Evolutionary conservation across 768 basidiomycete genomes (phyloP).

Genomic region (Paxillus ammoniavirescens): DNA sequence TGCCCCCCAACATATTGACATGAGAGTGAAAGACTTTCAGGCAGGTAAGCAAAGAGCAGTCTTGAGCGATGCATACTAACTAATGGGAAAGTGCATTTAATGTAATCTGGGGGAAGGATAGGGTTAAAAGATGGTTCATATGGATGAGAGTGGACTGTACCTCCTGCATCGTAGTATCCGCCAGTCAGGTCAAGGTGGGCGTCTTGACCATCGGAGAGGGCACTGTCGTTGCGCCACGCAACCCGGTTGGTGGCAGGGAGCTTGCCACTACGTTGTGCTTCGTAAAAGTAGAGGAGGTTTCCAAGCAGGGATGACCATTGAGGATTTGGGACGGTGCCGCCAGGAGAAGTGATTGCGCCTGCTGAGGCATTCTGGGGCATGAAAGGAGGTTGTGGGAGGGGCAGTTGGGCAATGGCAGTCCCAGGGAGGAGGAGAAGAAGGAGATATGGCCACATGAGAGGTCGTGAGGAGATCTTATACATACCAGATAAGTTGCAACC

Average conservation of each 20-base stretch:
- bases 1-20: conserved; percentile 90
- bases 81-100: conserved; percentile 85
- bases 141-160: conserved; percentile 37
- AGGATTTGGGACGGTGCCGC: conserved; percentile 51
- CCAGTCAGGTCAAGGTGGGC: conserved; percentile 74
- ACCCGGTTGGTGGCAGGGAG: conserved; percentile 71
- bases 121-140: background rate
- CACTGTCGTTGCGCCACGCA: conserved; percentile 84
- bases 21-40: conserved; percentile 71
- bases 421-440: conserved; percentile 18
- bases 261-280: conserved; percentile 83
- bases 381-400: conserved; percentile 64
- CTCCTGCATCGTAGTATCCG: conserved; percentile 93
- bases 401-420: conserved; percentile 50
- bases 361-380: conserved; percentile 57
- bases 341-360: conserved; percentile 49
- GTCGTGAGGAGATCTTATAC: conserved; percentile 1
- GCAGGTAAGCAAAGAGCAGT: background rate
- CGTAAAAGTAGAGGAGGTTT: conserved; percentile 84
- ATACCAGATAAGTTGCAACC: background rate
- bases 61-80: conserved; percentile 37
- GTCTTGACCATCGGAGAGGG: conserved; percentile 72
- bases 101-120: conserved; percentile 56
- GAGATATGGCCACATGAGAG: conserved; percentile 20
- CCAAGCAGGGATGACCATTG: conserved; percentile 86